A percentile compares a stretch with the other conserved stretches of the same genome.
Conservation (phyloP, 2,329 filamentous ascomycete species). For the Aspergillus alliaceus region DNA sequence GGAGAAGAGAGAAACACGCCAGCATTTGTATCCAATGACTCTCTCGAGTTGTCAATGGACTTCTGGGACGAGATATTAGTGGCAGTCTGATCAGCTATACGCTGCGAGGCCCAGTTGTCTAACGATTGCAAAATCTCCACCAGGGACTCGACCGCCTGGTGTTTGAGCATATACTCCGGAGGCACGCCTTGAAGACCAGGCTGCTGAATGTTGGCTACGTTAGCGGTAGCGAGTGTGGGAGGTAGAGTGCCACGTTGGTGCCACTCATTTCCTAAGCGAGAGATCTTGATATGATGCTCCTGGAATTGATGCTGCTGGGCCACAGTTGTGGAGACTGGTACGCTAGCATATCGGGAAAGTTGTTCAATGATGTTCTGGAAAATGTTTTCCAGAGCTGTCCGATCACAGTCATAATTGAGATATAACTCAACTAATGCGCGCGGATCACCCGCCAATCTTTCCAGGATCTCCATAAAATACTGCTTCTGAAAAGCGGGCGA, state of each 20-base stretch:
- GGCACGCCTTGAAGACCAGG: conserved; percentile 65
- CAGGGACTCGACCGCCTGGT: conserved; percentile 81
- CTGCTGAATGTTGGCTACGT: conserved; percentile 58
- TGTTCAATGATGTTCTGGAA: conserved; percentile 94
- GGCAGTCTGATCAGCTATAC: conserved; percentile 55
- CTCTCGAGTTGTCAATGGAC: conserved; percentile 62
- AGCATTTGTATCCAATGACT: conserved; percentile 70
- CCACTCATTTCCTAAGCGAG: conserved; percentile 70
- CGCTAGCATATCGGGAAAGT: conserved; percentile 80
- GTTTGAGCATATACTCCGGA: conserved; percentile 87
- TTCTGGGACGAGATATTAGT: conserved; percentile 46
- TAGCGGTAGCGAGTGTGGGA: conserved; percentile 78
- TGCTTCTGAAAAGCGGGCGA: conserved; percentile 89
- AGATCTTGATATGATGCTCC: conserved; percentile 67
- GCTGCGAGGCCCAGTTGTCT: conserved; percentile 86
- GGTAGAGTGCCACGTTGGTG: conserved; percentile 82
- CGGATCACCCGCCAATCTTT: conserved; percentile 80
- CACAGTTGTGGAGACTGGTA: conserved; percentile 71
- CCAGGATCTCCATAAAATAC: conserved; percentile 83
- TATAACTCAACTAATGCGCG: conserved; percentile 91
- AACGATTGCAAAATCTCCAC: conserved; percentile 87
- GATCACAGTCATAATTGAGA: conserved; percentile 96
- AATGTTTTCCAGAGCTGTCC: conserved; percentile 89
- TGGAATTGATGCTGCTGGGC: conserved; percentile 83
- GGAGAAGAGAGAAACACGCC: conserved; percentile 59